Conservation (phyloP, 2,329 filamentous ascomycete species). For the Hypoxylon sp. region DNA sequence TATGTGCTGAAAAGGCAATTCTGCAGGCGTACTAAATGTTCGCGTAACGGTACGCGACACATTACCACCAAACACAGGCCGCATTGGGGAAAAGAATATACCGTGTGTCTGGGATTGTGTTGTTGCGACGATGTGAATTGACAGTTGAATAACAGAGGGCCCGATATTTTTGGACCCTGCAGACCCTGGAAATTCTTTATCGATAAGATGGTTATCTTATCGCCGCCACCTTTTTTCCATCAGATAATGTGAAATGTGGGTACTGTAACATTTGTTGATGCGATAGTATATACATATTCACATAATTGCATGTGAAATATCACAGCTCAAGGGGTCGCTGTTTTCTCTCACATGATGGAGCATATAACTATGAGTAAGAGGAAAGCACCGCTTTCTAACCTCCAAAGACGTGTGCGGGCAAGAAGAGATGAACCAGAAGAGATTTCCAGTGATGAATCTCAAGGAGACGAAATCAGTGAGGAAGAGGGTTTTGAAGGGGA, state of each 20-base stretch:
- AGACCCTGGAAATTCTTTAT: slow-evolving; percentile 17
- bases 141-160: background rate
- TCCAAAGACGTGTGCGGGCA: slow-evolving; percentile 61
- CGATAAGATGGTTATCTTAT: slow-evolving; percentile 35
- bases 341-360: slow-evolving; percentile 41
- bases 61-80: background rate
- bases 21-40: background rate
- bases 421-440: slow-evolving; percentile 59
- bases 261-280: no score
- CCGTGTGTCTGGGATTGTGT: background rate
- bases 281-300: background rate
- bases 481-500: slow-evolving; percentile 53
- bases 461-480: slow-evolving; percentile 51
- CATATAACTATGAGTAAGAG: slow-evolving; percentile 54
- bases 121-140: background rate
- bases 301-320: background rate
- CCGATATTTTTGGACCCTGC: background rate
- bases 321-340: background rate
- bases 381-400: slow-evolving; percentile 55
- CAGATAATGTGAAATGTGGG: no score
- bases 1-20: background rate
- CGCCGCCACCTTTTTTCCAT: slow-evolving; percentile 21
- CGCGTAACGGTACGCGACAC: slow-evolving; percentile 3
- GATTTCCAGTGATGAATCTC: slow-evolving; percentile 52
- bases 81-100: slow-evolving; percentile 13